Percentiles rank a stretch among this genome's conserved stretches.
These are phyloP conservation scores for Amanita exitialis DNA, from an alignment of 768 basidiomycete genomes.

Conservation along the genomic window DNA sequence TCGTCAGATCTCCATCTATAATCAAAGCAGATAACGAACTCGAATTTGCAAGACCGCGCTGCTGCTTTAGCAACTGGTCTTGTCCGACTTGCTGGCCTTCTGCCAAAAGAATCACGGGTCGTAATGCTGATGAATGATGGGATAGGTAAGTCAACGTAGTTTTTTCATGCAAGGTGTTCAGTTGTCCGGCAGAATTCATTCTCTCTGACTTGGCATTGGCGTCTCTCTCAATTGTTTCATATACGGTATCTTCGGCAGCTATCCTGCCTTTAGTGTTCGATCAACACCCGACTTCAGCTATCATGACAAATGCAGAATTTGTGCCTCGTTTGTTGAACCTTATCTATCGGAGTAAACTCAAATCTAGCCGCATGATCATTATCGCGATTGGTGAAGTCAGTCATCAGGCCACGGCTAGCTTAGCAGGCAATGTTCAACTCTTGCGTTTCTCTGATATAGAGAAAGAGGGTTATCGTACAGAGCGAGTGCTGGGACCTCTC, in stretches of 20 bases:
- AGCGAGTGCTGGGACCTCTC: slow-evolving; percentile 32
- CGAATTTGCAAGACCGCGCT: slow-evolving; percentile 58
- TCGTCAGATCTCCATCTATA: slow-evolving; percentile 4
- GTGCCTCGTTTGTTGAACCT: slow-evolving; percentile 64
- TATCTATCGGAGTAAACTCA: slow-evolving; percentile 49
- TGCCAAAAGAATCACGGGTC: slow-evolving; percentile 53
- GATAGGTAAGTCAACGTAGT: slow-evolving; percentile 39
- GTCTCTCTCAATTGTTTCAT: slow-evolving; percentile 55
- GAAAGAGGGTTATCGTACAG: slow-evolving; percentile 45
- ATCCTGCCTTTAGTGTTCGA: slow-evolving; percentile 61
- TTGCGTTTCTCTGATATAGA: slow-evolving; percentile 64
- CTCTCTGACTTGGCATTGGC: slow-evolving; percentile 74
- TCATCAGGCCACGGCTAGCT: slow-evolving; percentile 31
- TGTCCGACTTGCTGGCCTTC: slow-evolving; percentile 40
- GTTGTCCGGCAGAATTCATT: slow-evolving; percentile 50
- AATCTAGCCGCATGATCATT: slow-evolving; percentile 39
- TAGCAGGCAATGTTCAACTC: slow-evolving; percentile 45
- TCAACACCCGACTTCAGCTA: slow-evolving; percentile 56
- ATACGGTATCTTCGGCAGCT: slow-evolving; percentile 49
- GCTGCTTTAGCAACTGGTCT: slow-evolving; percentile 69
- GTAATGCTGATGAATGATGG: slow-evolving; percentile 73
- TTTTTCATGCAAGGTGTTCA: neutral
- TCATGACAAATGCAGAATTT: slow-evolving; percentile 60
- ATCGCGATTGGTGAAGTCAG: slow-evolving; percentile 65
- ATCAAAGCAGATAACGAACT: slow-evolving; percentile 56